Evolutionary conservation across 2,329 filamentous ascomycete genomes (phyloP), one percentile per base, ranked within the genome.

Genomic region (Pseudodiploospora longispora): DNA sequence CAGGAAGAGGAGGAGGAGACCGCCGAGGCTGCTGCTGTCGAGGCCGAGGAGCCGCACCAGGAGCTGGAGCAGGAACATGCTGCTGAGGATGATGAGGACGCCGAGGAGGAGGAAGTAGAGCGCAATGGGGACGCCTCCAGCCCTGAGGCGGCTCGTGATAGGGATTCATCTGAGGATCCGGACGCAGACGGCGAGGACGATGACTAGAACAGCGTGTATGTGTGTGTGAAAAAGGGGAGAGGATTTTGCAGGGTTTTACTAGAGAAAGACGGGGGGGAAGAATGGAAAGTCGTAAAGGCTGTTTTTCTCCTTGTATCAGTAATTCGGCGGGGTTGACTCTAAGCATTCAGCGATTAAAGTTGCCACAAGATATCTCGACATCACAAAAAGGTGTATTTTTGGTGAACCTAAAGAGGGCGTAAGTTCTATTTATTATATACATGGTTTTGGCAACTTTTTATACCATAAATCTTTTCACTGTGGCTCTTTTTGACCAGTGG

Each of bases 161-260:
- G 52, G 41, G 65, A 54, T 32, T 54, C 51, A 43, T 65, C 51
- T 6, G 60, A 61, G 38, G 61, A 64, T 31, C 55, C 57, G 33
- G 68, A 74, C 42, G 70, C 63, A 4, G 71, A 74, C 10, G 58
- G 60, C 32, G 33, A 43, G 12, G 59, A 64, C 6, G 51, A 56
- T 54, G 51, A 56, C 6, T 46, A 19, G 19, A 19, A 19, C 19
- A 19, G 19, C 19, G 19, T 19, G 19, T 19, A 19, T 19, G 19
- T 19, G 19, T 19, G 2, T 19, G 19, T 19, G 19, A 3, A 19
- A 19, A 19, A 19, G 19, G 19, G 19, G 19, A 19, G 19, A 19
- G 19, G 19, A 19, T 19, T 19, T 19, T 19, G 19, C 19, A 19
- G 19, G 19, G 19, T 19, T 19, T 19, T 19, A 19, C 19, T 19